These are phyloP conservation scores for Colletotrichum lindemuthianum DNA, from an alignment of 2,329 filamentous ascomycete genomes.

Conservation along the genomic window DNA sequence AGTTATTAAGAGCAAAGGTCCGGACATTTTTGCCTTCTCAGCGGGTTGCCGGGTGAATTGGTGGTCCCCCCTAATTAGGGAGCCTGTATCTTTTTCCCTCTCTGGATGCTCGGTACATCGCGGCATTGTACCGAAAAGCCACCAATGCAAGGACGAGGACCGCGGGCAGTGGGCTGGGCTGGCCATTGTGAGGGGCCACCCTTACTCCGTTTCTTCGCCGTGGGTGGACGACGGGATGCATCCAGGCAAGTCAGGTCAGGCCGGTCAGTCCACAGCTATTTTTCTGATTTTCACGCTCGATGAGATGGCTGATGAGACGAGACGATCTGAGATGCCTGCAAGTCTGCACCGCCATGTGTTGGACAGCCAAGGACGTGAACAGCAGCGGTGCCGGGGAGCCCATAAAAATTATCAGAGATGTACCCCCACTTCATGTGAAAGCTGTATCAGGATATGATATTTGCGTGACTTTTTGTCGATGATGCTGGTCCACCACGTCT, in stretches of 20 bases:
- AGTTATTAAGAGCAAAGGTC: conserved; percentile 5
- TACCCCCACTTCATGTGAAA: conserved; percentile 34
- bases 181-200: conserved; percentile 20
- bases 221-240: conserved; percentile 5
- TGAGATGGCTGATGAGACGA: background rate
- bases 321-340: conserved; percentile 17
- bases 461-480: conserved; percentile 17
- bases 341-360: conserved; percentile 7
- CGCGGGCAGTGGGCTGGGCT: conserved; percentile 12
- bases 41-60: conserved; percentile 29
- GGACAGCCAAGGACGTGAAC: conserved; percentile 16
- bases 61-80: background rate
- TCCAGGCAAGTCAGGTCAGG: conserved; percentile 7
- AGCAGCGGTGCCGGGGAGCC: conserved; percentile 25
- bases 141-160: conserved; percentile 29
- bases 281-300: conserved; percentile 11
- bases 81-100: background rate
- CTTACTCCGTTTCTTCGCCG: too few species aligned
- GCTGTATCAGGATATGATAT: conserved; percentile 15
- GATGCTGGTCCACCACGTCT: background rate
- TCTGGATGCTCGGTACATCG: too few species aligned
- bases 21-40: conserved; percentile 23
- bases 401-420: conserved; percentile 10
- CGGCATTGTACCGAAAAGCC: conserved; percentile 12
- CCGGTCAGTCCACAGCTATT: conserved; percentile 22